These are phyloP conservation scores for Picochlorum sp. DNA, from an alignment of 139 green algal species.

Conservation along the genomic window DNA sequence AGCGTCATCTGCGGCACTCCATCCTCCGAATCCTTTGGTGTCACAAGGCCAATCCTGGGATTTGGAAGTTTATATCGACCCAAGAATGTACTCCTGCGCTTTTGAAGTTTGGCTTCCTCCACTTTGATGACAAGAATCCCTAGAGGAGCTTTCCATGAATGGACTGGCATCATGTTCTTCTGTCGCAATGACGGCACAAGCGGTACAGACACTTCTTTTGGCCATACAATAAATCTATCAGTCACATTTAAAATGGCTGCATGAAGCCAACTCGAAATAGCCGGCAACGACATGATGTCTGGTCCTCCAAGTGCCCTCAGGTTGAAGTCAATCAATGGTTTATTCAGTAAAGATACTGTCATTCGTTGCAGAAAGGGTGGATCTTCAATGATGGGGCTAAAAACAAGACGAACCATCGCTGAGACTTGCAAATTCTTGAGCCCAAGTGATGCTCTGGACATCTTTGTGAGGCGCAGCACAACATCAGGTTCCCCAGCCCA, in stretches of 20 bases:
- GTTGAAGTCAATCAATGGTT: conserved; percentile 31
- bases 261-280: conserved; percentile 25
- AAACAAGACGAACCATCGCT: conserved; percentile 21
- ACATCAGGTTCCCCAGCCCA: conserved; percentile 34
- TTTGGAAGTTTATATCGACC: conserved; percentile 20
- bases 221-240: conserved; percentile 9
- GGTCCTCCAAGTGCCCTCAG: conserved; percentile 25
- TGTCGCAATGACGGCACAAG: conserved; percentile 1
- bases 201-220: conserved; percentile 1
- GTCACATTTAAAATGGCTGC: conserved; percentile 15
- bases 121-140: conserved; percentile 24
- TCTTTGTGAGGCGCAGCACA: conserved; percentile 19
- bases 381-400: conserved; percentile 29
- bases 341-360: conserved; percentile 19
- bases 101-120: conserved; percentile 18
- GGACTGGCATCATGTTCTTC: conserved; percentile 9
- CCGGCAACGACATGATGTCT: conserved; percentile 31
- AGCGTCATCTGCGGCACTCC: conserved; percentile 19
- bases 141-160: conserved; percentile 11
- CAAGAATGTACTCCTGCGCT: conserved; percentile 21
- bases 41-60: conserved; percentile 17
- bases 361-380: conserved; percentile 30
- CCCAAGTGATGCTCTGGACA: conserved; percentile 10
- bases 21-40: conserved; percentile 2
- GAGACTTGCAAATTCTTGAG: conserved; percentile 19